These are phyloP conservation scores for Albugo candida DNA, from an alignment of 352 stramenopile species.

Conservation along the genomic window DNA sequence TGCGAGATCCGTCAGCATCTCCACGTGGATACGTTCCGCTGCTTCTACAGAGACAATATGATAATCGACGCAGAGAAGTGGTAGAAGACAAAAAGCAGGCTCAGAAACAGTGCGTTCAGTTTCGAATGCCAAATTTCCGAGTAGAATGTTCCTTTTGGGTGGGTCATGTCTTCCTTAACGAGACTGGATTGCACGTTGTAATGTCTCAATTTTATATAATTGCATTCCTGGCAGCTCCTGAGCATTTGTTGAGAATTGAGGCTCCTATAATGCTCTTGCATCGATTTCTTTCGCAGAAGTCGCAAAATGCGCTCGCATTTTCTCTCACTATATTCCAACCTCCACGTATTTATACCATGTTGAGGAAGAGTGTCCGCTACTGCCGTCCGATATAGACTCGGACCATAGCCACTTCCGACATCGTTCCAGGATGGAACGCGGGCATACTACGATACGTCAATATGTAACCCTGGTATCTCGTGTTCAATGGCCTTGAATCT, in stretches of 20 bases:
- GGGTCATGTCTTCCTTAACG: conserved; percentile 25
- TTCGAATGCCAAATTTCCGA: conserved; percentile 34
- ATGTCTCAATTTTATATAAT: conserved; percentile 47
- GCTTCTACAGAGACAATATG: no score
- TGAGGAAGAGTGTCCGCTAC: conserved; percentile 27
- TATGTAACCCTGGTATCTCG: conserved; percentile 12
- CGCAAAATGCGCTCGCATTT: no score
- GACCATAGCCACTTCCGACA: conserved; percentile 70
- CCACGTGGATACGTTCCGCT: no score
- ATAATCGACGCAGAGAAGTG: conserved; percentile 15
- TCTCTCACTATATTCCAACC: no score
- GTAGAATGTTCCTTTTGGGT: neutral
- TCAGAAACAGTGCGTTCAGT: conserved; percentile 32
- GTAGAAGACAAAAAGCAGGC: conserved; percentile 24
- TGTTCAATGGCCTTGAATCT: neutral
- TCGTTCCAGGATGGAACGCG: conserved; percentile 87
- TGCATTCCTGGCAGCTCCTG: conserved; percentile 24
- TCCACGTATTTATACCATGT: no score
- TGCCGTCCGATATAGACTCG: conserved; percentile 21
- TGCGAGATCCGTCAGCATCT: no score
- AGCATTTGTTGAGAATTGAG: conserved; percentile 47
- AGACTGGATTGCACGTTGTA: conserved; percentile 65
- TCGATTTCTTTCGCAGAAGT: no score
- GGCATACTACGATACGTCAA: conserved; percentile 55
- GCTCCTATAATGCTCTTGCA: neutral